A percentile compares a stretch with the other conserved stretches of the same genome.
Evolutionary conservation across 345 rosid species (phyloP).

Genomic region (Sonneratia alba): DNA sequence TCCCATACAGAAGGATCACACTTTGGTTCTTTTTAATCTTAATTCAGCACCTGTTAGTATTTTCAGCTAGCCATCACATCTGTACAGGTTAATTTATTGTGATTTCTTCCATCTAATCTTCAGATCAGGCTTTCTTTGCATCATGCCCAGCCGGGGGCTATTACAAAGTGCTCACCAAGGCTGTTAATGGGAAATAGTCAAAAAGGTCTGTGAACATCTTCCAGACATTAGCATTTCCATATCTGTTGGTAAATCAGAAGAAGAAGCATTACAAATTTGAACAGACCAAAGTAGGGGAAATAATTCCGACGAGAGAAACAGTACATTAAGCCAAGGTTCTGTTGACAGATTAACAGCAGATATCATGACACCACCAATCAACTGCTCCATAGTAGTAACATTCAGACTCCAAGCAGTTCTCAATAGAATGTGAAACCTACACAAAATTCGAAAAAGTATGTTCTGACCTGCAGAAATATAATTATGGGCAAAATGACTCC

Average conservation of each 20-base stretch:
- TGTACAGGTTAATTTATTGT: constrained; percentile 1
- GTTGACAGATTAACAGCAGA: constrained; percentile 2
- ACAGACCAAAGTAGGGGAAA: background rate
- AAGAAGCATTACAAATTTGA: constrained; percentile 4
- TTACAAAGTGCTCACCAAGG: constrained; percentile 55
- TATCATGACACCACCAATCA: constrained; percentile 2
- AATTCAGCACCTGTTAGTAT: no score
- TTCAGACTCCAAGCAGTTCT: background rate
- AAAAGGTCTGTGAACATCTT: constrained; percentile 94
- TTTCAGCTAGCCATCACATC: background rate
- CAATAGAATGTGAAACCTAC: constrained; percentile 1
- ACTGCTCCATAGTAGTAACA: background rate
- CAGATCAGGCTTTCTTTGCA: background rate
- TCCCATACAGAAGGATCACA: background rate
- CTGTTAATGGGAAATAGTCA: constrained; percentile 96
- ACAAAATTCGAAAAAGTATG: background rate
- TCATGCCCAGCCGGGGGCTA: background rate
- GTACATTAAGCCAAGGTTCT: background rate
- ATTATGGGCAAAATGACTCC: background rate
- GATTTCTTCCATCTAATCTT: background rate
- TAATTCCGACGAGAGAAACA: background rate
- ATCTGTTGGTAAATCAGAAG: constrained; percentile 42
- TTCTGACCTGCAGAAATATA: background rate
- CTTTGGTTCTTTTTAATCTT: background rate
- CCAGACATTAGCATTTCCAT: constrained; percentile 98